These are phyloP conservation scores for Jaltomata sinuosa DNA, from an alignment of 257 asterid species.

Conservation along the genomic window DNA sequence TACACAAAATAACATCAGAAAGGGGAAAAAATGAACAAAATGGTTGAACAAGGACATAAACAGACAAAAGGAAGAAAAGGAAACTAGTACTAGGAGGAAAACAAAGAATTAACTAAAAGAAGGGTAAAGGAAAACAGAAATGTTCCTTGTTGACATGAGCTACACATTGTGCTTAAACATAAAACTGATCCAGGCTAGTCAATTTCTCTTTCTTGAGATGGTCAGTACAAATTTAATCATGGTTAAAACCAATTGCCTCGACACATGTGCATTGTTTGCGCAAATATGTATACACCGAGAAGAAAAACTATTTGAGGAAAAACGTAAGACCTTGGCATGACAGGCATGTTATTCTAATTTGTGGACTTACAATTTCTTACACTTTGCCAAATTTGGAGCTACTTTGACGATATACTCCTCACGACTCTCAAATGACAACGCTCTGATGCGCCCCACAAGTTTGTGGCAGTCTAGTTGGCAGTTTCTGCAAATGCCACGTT, in stretches of 20 bases:
- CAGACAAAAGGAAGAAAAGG: not conserved
- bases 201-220: not conserved
- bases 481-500: constrained; percentile 71
- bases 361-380: constrained; percentile 51
- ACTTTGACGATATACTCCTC: constrained; percentile 42
- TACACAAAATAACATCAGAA: not conserved
- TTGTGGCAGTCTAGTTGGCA: constrained; percentile 76
- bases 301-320: not conserved
- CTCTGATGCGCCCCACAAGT: constrained; percentile 63
- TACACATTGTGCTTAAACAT: not conserved
- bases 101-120: not conserved
- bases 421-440: constrained; percentile 60
- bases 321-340: not conserved
- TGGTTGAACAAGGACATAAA: not conserved
- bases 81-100: not conserved
- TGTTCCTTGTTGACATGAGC: not conserved
- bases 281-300: not conserved
- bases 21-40: not conserved
- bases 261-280: not conserved
- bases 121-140: not conserved
- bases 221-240: not conserved
- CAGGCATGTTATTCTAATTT: not conserved
- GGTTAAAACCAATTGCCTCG: not conserved
- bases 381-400: constrained; percentile 65
- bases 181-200: not conserved